Base-by-base conservation (phyloP, 371 early-diverging fungal genomes). In the Enterospora canceri region DNA sequence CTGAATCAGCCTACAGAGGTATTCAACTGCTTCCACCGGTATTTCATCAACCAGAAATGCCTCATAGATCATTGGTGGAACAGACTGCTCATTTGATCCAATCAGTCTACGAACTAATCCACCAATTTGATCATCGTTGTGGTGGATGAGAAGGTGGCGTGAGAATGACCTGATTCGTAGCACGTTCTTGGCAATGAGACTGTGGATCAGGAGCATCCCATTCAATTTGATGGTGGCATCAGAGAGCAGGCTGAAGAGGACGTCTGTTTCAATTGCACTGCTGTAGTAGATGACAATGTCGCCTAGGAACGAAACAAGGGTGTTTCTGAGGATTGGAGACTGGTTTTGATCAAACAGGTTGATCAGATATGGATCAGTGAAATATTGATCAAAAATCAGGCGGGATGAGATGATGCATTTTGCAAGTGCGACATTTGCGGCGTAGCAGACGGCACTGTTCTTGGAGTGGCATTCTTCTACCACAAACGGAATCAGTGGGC, bases 221-320 rank as follows among this genome's bases (percentile, higher is more conserved):
- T 74, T 74, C 35, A 61, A 69, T 28, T 58, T 58, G 15, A 74
- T 55, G 35, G 23, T 49, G 24, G 16, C 16, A 47, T 74, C 74
- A 18, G 15, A 18, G 19, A 74, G 60, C 23, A 23, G 18, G 15
- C 64, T 61, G 58, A 74, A 65, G 23, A 74, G 21, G 8, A 70
- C 18, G 4, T 56, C 28, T 15, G 47, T 16, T 32, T 74, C 70
- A 31, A 69, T 32, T 19, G 59, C 16, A 16, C 65, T 54, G 53
- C 65, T 69, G 46, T 70, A 74, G 46, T 21, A 64, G 26, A 65
- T 29, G 12, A 74, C 31, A 40, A 70, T 66, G 62, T 74, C 74
- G 0, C 64, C 47, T 46, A 74, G 47, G 23, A 55, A 62, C 12
- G 68, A 28, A 58, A 63, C 47, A 23, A 70, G 28, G 18, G 70